Percentiles rank a stretch among this genome's conserved stretches.
phyloP scores from a whole-genome alignment of 73 alveolate genomes.

The Blepharisma stoltei region DNA sequence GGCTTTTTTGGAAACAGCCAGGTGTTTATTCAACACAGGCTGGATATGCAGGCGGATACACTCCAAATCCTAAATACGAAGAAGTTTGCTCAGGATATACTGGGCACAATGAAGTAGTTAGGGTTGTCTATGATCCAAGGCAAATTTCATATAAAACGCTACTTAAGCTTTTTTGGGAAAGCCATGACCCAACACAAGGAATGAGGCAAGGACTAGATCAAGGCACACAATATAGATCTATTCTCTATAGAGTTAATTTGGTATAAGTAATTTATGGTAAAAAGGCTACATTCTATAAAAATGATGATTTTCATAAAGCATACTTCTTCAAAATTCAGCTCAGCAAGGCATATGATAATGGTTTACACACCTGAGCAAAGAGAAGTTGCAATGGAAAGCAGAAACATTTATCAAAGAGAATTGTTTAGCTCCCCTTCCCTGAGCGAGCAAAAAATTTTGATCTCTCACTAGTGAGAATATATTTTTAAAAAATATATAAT shows the following conservation, averaged over 20 bases:
- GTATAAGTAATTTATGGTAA: too few species aligned
- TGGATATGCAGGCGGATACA: conserved; percentile 62
- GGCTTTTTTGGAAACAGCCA: conserved; percentile 37
- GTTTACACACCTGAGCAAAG: conserved; percentile 27
- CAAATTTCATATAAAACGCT: conserved; percentile 33
- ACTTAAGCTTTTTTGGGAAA: conserved; percentile 47
- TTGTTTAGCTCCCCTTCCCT: too few species aligned
- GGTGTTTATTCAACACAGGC: conserved; percentile 46
- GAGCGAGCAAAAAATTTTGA: too few species aligned
- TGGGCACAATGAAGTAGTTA: conserved; percentile 73
- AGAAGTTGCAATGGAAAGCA: conserved; percentile 28
- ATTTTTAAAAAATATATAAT: too few species aligned
- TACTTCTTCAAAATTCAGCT: too few species aligned
- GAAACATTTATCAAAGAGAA: conserved; percentile 14
- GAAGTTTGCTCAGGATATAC: conserved; percentile 63
- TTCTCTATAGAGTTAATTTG: too few species aligned
- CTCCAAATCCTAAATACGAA: conserved; percentile 60
- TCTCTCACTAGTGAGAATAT: too few species aligned
- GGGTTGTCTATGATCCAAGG: conserved; percentile 54
- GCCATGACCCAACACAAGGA: conserved; percentile 72
- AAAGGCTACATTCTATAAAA: too few species aligned
- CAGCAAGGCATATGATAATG: too few species aligned
- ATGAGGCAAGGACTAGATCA: conserved; percentile 60
- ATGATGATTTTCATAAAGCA: too few species aligned
- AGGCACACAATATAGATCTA: conserved; percentile 48